Evolutionary conservation across 192 early-diverging fungal genomes (phyloP).

Genomic region (Backusella psychrophila): DNA sequence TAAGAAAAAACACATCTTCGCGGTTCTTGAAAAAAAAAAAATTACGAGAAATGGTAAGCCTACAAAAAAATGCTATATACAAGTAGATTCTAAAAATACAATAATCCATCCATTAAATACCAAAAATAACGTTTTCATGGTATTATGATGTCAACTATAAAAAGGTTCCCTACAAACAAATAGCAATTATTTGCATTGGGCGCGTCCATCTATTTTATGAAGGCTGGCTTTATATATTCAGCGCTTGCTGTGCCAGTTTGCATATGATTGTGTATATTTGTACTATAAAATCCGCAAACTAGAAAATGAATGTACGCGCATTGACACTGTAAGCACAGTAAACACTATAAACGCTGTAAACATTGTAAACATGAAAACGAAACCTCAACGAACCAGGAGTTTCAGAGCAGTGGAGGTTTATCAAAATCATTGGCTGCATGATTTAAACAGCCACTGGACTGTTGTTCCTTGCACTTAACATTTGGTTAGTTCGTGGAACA

Average conservation of each 20-base stretch:
- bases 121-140: neutral
- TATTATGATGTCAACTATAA: too few relatives aligned
- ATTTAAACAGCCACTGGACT: neutral
- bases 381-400: neutral
- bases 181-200: too few relatives aligned
- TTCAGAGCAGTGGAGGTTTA: neutral
- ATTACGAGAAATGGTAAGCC: slow-evolving; percentile 7
- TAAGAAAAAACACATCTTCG: neutral
- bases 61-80: slow-evolving; percentile 17
- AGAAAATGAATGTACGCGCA: too few relatives aligned
- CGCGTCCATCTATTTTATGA: too few relatives aligned
- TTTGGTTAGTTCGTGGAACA: neutral
- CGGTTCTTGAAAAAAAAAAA: neutral
- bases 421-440: neutral
- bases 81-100: slow-evolving; percentile 1
- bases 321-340: too few relatives aligned
- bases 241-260: too few relatives aligned
- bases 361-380: too few relatives aligned
- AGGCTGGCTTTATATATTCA: too few relatives aligned
- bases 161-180: too few relatives aligned
- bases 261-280: too few relatives aligned
- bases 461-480: neutral
- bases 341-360: too few relatives aligned
- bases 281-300: too few relatives aligned
- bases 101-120: neutral